Conservation (phyloP, 2,329 filamentous ascomycete genomes). For the Zymoseptoria passerinii region DNA sequence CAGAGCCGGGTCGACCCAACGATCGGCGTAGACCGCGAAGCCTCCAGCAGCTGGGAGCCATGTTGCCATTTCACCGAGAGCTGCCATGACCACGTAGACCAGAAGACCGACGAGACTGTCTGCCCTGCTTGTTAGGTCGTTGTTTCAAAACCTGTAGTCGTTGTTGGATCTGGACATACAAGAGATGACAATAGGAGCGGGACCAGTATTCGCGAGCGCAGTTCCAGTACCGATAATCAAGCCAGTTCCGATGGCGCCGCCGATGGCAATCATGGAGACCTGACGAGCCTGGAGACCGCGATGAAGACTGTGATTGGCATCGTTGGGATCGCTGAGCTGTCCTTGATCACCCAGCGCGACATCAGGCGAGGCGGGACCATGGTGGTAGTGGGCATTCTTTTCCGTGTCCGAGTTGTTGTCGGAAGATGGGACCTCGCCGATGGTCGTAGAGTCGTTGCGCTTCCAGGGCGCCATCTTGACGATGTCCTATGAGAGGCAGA, state of each 20-base stretch:
- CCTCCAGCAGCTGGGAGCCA: conserved; percentile 71
- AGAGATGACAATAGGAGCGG: conserved; percentile 62
- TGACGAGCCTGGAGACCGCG: conserved; percentile 48
- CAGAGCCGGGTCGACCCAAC: conserved; percentile 72
- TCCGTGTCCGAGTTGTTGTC: conserved; percentile 10
- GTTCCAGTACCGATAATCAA: conserved; percentile 59
- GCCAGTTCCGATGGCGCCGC: conserved; percentile 66
- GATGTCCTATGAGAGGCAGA: background rate
- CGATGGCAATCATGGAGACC: conserved; percentile 60
- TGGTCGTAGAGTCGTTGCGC: conserved; percentile 4
- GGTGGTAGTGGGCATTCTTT: background rate
- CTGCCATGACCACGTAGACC: conserved; percentile 74
- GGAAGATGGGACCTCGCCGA: conserved; percentile 1
- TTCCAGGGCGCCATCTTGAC: conserved; percentile 7
- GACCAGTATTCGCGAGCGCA: conserved; percentile 44
- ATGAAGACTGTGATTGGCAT: conserved; percentile 34
- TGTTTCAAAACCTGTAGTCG: background rate
- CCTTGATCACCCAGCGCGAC: conserved; percentile 5
- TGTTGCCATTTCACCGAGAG: conserved; percentile 74
- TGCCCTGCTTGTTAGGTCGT: background rate
- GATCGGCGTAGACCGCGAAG: conserved; percentile 71
- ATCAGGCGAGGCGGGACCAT: background rate
- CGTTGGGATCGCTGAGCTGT: conserved; percentile 18
- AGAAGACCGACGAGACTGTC: conserved; percentile 59
- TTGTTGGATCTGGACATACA: conserved; percentile 27